Conservation (phyloP, 306 rosid species). For the Glycine latifolia region DNA sequence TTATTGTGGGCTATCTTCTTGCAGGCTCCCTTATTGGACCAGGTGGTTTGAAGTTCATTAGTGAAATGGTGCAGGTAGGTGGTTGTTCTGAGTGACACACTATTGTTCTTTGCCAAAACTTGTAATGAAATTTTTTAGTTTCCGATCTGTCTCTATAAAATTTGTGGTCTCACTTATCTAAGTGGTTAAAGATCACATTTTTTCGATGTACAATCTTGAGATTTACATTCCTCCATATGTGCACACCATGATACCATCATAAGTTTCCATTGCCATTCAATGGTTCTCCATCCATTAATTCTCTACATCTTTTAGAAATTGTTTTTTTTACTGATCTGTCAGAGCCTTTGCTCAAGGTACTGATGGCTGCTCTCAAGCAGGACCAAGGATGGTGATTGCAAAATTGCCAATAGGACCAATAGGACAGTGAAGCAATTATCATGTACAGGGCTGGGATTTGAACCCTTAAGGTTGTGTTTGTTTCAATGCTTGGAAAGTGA, state of each 20-base stretch:
- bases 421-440: not conserved
- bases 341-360: not conserved
- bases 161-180: not conserved
- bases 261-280: constrained; percentile 18
- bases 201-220: not conserved
- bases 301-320: not conserved
- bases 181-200: constrained; percentile 11
- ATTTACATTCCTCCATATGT: constrained; percentile 31
- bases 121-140: not conserved
- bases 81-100: constrained; percentile 34
- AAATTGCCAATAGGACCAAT: not conserved
- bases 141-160: not conserved
- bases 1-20: constrained; percentile 99
- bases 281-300: constrained; percentile 35
- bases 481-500: not conserved
- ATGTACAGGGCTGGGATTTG: constrained; percentile 3
- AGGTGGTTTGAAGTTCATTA: constrained; percentile 89
- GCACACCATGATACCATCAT: not conserved
- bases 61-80: constrained; percentile 97
- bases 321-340: not conserved
- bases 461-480: constrained; percentile 1
- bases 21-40: constrained; percentile 99
- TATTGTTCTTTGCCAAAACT: constrained; percentile 3
- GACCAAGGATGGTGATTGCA: constrained; percentile 7
- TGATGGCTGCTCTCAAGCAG: not conserved